Evolutionary conservation across 805 yeast species (phyloP), one percentile per base, ranked within the genome.

Genomic region (Wickerhamomyces tratensis): DNA sequence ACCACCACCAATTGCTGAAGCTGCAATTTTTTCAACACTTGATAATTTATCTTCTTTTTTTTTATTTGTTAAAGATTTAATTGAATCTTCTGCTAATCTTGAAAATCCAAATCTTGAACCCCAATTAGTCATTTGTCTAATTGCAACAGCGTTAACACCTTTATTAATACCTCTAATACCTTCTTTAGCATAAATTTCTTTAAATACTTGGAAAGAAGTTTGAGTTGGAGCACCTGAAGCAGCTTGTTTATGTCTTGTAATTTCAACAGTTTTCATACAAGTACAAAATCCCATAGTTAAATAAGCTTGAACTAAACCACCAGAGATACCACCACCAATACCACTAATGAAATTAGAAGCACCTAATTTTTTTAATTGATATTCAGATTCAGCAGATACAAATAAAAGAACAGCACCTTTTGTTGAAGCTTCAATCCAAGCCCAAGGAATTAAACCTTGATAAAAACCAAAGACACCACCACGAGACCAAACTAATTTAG

Each of bases 391-490:
- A 38, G 94, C 79, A 38, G 95, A 82, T 33, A 88, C 96, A 56
- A 93, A 93, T 52, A 93, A 71, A 43, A 93, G 71, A 7, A 89
- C 96, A 6, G 98, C 97, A 62, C 98, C 98, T 64, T 93, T 93
- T 34, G 98, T 93, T n/a, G 96, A 85, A 9, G 96, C 98, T 65
- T 91, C 98, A 53, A 93, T 85, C 97, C 98, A 89, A 7, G 98
- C 98, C 98, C 98, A 93, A 39, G 98, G 98, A 50, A 91, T 89
- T 59, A 93, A 72, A 31, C 98, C 98, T 64, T 93, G 98, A 67
- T 89, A 93, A 68, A 89, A 93, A 0, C 98, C 98, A 29, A 76
- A 59, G 14, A 82, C 55, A 41, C 98, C 98, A 50, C 98, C 98
- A 57, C 98, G 79, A 13, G 93, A 74, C 93, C 95, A 87, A 47